Conservation (phyloP, 371 early-diverging fungal species). For the Apophysomyces variabilis region DNA sequence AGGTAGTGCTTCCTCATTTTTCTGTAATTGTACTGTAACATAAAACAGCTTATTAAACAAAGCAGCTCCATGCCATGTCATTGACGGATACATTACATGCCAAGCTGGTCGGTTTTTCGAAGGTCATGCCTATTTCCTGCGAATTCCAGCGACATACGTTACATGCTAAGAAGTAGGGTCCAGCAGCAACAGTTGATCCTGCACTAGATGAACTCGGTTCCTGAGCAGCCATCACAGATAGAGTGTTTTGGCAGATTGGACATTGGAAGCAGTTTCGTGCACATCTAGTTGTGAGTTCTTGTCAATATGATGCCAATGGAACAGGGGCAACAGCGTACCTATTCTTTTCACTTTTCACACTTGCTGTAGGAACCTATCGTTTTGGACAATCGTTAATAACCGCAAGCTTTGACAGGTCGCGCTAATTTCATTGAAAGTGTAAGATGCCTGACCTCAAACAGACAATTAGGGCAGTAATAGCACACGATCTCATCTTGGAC, state of each 20-base stretch:
- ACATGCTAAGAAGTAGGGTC: slow-evolving; percentile 75
- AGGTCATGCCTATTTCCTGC: slow-evolving; percentile 84
- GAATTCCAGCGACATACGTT: slow-evolving; percentile 93
- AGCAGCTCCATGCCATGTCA: slow-evolving; percentile 1
- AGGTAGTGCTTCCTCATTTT: slow-evolving; percentile 68
- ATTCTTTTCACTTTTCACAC: slow-evolving; percentile 92
- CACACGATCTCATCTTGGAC: slow-evolving; percentile 84
- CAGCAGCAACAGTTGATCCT: slow-evolving; percentile 29
- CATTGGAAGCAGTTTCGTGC: slow-evolving; percentile 95
- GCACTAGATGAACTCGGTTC: slow-evolving; percentile 40
- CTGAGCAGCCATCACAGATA: slow-evolving; percentile 79
- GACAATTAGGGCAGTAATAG: slow-evolving; percentile 94
- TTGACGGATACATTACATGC: slow-evolving; percentile 60
- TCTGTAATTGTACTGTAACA: slow-evolving; percentile 73
- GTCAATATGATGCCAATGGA: background rate
- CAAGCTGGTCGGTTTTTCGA: slow-evolving; percentile 92
- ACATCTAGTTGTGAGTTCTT: slow-evolving; percentile 59
- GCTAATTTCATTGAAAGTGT: background rate
- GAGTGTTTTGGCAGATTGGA: slow-evolving; percentile 85
- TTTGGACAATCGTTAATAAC: too few relatives aligned
- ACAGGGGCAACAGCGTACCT: slow-evolving; percentile 46
- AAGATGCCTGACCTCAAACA: slow-evolving; percentile 74
- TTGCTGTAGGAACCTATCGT: slow-evolving; percentile 80
- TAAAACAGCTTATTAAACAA: background rate
- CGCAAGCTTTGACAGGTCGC: background rate